Evolutionary conservation across 805 yeast genomes (phyloP).

Genomic region (Zygotorulaspora chibaensis): DNA sequence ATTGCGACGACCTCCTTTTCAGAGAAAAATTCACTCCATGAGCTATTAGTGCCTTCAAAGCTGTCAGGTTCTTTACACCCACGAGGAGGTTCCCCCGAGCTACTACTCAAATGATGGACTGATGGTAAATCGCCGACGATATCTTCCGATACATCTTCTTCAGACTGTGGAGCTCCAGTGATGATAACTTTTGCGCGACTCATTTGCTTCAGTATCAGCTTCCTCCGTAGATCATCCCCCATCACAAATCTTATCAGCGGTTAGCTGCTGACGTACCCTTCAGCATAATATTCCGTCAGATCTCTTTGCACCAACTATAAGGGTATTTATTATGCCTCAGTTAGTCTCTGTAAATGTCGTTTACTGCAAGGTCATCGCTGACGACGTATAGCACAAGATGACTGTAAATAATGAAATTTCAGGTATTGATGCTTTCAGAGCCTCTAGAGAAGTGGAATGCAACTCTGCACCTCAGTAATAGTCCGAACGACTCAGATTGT

Average conservation of each 20-base stretch:
- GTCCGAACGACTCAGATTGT: too few relatives aligned
- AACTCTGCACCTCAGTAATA: neutral
- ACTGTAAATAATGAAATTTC: too few relatives aligned
- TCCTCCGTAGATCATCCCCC: constrained; percentile 24
- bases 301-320: neutral
- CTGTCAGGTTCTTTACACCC: neutral
- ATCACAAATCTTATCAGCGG: constrained; percentile 6
- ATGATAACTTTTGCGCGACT: constrained; percentile 7
- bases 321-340: neutral
- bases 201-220: constrained; percentile 14
- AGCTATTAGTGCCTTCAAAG: constrained; percentile 1
- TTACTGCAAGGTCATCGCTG: too few relatives aligned
- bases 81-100: neutral
- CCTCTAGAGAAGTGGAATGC: too few relatives aligned
- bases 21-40: constrained; percentile 28
- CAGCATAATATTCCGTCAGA: neutral
- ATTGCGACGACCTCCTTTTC: constrained; percentile 14
- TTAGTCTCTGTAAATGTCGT: too few relatives aligned
- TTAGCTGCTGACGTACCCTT: neutral
- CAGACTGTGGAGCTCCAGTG: neutral
- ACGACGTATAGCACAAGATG: too few relatives aligned
- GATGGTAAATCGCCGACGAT: constrained; percentile 11
- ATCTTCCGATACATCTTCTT: constrained; percentile 9
- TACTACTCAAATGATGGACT: neutral
- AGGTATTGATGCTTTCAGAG: too few relatives aligned